Base-by-base conservation (phyloP, 768 basidiomycete species). In the Russula sp. region DNA sequence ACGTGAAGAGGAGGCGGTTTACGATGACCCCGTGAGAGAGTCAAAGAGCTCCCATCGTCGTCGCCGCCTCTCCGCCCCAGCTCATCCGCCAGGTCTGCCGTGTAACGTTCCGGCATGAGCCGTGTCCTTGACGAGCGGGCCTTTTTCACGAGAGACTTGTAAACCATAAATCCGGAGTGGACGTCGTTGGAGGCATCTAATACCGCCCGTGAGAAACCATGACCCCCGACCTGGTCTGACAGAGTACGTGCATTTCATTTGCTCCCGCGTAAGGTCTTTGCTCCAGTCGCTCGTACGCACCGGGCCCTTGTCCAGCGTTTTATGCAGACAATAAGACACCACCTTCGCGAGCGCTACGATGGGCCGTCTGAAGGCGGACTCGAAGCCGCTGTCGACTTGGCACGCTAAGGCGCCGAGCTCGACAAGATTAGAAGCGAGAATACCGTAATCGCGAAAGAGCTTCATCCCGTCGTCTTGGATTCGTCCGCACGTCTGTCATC, bases 141-240 rank as follows among this genome's bases (percentile, higher is more conserved):
- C 4, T 77, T 73, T 3, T 60, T 67, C 27, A 73, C 52, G n/a
- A 83, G 56, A 44, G 64, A 70, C 20, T 74, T 72, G 67, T 80
- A 78, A 20, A 82, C 77, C 69, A 75, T 73, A 14, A 83, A 69
- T 4, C 77, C 78, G 48, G 76, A 78, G 62, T 82, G 76, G 48
- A 77, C 79, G 61, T 82, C 81, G 63, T 82, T 82, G 0, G 81
- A 81, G 2, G 81, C 81, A 63, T 83, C 81, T 82, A 8, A 48
- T 48, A 48, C 4, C 42, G 44, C 14, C 40, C n/a, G 10, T 44
- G n/a, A 48, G 51, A 40, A 10, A 31, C 16, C 11, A 13, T 16
- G 10, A 50, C 8, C 9, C 40, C 34, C 18, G 40, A 16, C 31
- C 32, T n/a, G 9, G 6, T 31, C 14, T 37, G 51, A 5, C 16